Base-by-base conservation (phyloP, 2,329 filamentous ascomycete genomes). In the Fusarium compactum region DNA sequence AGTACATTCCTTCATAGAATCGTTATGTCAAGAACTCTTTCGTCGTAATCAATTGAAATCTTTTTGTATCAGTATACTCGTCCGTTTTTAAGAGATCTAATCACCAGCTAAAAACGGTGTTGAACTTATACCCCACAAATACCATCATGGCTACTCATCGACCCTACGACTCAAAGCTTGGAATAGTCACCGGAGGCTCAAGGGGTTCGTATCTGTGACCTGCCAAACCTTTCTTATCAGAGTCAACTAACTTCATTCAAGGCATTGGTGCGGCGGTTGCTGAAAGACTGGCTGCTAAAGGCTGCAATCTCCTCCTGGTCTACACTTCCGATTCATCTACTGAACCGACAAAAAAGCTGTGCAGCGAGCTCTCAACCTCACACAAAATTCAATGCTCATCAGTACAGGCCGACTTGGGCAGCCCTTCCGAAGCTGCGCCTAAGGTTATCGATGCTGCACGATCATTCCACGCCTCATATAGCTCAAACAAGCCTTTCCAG, bases 241-340 rank as follows among this genome's bases (percentile, higher is more conserved):
- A 8, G 22, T 25, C 14, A 11, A 40, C 52, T 72, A 46, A 71
- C 54, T 41, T 24, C 30, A 34, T 48, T 50, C 24, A 62, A 87
- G 88, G 88, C 62, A 90, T 91, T 61, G 89, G 89, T 29, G 87
- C 86, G 22, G 86, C 86, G 27, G 86, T 89, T 50, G 86, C 84
- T 56, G 82, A 82, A 46, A 85, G 87, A 58, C 83, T 91, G 14
- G 89, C 88, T 32, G 82, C 82, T 75, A 90, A 90, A 79, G 89
- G 89, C 55, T 85, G 84, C 78, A 85, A 86, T 59, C 78, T 91
- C 18, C 79, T 90, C 47, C 80, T 90, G 63, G 87, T 88, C 77
- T 90, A 89, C 78, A 87, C 86, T 14, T 88, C 86, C 50, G 82
- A 86, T 60, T 84, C 82, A 4, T 90, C 88, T 3, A 81, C 80